Conservation (phyloP, 768 basidiomycete genomes). For the Suillus tomentosus region DNA sequence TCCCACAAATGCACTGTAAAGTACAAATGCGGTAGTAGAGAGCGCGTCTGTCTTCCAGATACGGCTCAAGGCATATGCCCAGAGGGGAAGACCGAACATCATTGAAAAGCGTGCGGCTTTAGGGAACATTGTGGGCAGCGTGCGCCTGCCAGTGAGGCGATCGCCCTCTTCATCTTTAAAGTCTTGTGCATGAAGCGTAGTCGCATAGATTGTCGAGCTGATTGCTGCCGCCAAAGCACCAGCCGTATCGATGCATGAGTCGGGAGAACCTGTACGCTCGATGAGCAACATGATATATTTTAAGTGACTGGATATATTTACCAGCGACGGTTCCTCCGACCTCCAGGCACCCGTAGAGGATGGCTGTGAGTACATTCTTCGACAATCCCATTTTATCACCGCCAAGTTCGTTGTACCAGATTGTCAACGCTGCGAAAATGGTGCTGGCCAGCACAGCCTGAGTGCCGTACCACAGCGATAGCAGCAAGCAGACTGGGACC, state of each 20-base stretch:
- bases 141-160: slow-evolving; percentile 37
- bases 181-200: slow-evolving; percentile 52
- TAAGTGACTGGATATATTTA: slow-evolving; percentile 17
- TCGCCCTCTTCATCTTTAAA: slow-evolving; percentile 51
- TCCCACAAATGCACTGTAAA: slow-evolving; percentile 37
- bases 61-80: slow-evolving; percentile 37
- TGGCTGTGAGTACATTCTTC: slow-evolving; percentile 41
- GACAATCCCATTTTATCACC: slow-evolving; percentile 41
- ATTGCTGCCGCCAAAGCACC: slow-evolving; percentile 35
- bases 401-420: slow-evolving; percentile 42
- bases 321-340: slow-evolving; percentile 40
- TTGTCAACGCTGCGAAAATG: slow-evolving; percentile 28
- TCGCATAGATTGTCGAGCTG: slow-evolving; percentile 41
- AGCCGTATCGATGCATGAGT: slow-evolving; percentile 25
- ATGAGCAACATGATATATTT: background rate
- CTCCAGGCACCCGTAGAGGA: slow-evolving; percentile 40
- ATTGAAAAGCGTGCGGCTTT: slow-evolving; percentile 36
- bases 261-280: slow-evolving; percentile 26
- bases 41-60: slow-evolving; percentile 39
- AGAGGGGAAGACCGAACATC: slow-evolving; percentile 36
- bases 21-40: slow-evolving; percentile 29
- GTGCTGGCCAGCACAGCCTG: slow-evolving; percentile 36
- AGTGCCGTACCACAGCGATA: slow-evolving; percentile 34
- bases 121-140: slow-evolving; percentile 48
- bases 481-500: slow-evolving; percentile 32